Base-by-base conservation (phyloP, 75 land plant genomes). In the Isoetes taiwanensis region DNA sequence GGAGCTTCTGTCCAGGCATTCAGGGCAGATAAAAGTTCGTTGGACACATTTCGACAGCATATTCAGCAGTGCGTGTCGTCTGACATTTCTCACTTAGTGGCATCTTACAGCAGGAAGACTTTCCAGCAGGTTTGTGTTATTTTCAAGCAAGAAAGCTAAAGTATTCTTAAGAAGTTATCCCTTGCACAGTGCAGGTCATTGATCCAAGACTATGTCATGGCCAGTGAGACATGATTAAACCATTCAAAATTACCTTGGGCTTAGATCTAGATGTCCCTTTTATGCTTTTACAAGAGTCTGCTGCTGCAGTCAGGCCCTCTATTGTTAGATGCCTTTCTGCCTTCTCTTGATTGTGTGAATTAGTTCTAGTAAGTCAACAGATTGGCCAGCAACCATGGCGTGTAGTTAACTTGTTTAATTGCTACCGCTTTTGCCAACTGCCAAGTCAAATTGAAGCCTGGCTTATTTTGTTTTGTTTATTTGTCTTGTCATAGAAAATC, bases 1-100 rank as follows among this genome's bases (percentile, higher is more conserved):
- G 90, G 90, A 8, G 95, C 85, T 19, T 64, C 71, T 27, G 90
- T 88, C 30, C 57, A 76, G 55, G 72, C 95, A 48, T 78, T 88
- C 52, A 69, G 75, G 8, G 57, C 83, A 2, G 70, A 58, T 54
- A 55, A 81, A 34, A 78, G 72, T 50, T 62, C 67, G 10, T 41
- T 88, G 38, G 73, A 78, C 42, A 77, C 73, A 11, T 88, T 87
- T 34, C 88, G 89, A 2, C 60, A 64, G 9, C 56, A 46, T 73
- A 70, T 87, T 0, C 46, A 60, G 11, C 50, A 61, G 20, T 87
- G 85, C 46, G 30, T 78, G 28, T 72, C 82, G 37, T 84, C 90
- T 21, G 94, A 76, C 4, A 82, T 84, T 39, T 66, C 65, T 28
- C 94, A 87, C 78, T 27, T 87, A 57, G 78, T 87, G 29, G 52